Conservation (phyloP, 2,329 filamentous ascomycete species). For the Trichoderma atroviride region DNA sequence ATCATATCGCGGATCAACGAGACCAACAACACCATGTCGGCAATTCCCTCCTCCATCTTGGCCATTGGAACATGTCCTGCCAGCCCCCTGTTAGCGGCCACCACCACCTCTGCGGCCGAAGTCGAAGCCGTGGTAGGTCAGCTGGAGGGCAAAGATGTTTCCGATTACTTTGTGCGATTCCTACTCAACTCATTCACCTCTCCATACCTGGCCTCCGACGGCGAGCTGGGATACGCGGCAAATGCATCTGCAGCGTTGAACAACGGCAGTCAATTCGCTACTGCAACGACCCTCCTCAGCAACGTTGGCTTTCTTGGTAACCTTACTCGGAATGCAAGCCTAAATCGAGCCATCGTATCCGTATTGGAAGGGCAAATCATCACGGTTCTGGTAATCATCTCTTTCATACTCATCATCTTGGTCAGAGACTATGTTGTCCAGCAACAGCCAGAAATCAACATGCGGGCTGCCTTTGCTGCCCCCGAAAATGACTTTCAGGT, state of each 20-base stretch:
- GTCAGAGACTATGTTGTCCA: constrained; percentile 98
- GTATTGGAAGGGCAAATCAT: constrained; percentile 92
- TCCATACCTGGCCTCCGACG: constrained; percentile 29
- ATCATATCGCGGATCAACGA: constrained; percentile 31
- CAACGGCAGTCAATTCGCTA: constrained; percentile 15
- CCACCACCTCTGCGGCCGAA: constrained; percentile 39
- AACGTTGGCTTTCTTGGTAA: constrained; percentile 60
- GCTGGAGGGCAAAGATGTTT: constrained; percentile 38
- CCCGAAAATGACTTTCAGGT: constrained; percentile 37
- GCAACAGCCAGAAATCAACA: constrained; percentile 90
- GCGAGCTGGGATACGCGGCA: not conserved
- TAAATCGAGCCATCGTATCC: constrained; percentile 81
- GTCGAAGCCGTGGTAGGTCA: constrained; percentile 38
- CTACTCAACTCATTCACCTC: constrained; percentile 38
- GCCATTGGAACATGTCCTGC: constrained; percentile 40
- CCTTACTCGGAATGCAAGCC: constrained; percentile 66
- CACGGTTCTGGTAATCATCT: constrained; percentile 85
- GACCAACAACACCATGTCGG: constrained; percentile 32
- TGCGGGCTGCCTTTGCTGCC: constrained; percentile 67
- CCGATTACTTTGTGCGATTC: constrained; percentile 39
- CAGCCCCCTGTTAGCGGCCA: constrained; percentile 40
- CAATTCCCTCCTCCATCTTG: constrained; percentile 34
- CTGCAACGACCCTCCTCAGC: constrained; percentile 53
- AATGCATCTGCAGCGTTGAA: constrained; percentile 1
- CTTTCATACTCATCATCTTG: constrained; percentile 94